A percentile compares a stretch with the other conserved stretches of the same genome.
phyloP scores from a whole-genome alignment of 2,329 filamentous ascomycete genomes.

The Calonectria hongkongensis region DNA sequence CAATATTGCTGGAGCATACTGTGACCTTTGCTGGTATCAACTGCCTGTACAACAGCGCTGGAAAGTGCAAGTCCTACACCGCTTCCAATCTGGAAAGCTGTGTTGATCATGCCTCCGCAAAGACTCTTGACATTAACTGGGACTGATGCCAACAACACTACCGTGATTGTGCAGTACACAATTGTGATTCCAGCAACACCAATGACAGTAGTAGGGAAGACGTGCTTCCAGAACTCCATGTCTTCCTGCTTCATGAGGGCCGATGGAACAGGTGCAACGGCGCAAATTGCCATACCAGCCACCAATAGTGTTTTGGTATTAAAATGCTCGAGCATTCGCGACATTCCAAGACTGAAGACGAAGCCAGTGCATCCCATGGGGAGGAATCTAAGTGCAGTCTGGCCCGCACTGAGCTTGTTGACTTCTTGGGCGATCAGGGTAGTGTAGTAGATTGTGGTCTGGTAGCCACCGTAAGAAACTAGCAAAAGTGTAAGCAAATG shows the following conservation, averaged over 20 bases:
- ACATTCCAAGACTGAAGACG: slow-evolving; percentile 26
- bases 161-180: slow-evolving; percentile 35
- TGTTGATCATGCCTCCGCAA: slow-evolving; percentile 42
- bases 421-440: slow-evolving; percentile 39
- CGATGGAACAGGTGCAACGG: slow-evolving; percentile 33
- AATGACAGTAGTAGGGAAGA: slow-evolving; percentile 38
- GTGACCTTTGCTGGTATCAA: slow-evolving; percentile 32
- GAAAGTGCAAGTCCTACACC: slow-evolving; percentile 37
- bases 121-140: slow-evolving; percentile 36
- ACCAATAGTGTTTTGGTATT: slow-evolving; percentile 34
- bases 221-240: slow-evolving; percentile 40
- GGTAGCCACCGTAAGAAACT: slow-evolving; percentile 35
- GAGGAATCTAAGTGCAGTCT: slow-evolving; percentile 35
- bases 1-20: slow-evolving; percentile 30
- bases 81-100: slow-evolving; percentile 39
- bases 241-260: slow-evolving; percentile 38
- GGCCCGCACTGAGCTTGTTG: slow-evolving; percentile 36
- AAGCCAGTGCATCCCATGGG: slow-evolving; percentile 34
- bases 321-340: slow-evolving; percentile 24
- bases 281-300: slow-evolving; percentile 33
- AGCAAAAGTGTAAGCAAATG: background rate
- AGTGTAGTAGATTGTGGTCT: slow-evolving; percentile 36
- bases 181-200: slow-evolving; percentile 34
- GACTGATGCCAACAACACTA: slow-evolving; percentile 28
- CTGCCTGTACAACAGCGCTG: slow-evolving; percentile 34